These are phyloP conservation scores for Coemansia sp. DNA, from an alignment of 371 early-diverging fungal genomes.

Conservation along the genomic window DNA sequence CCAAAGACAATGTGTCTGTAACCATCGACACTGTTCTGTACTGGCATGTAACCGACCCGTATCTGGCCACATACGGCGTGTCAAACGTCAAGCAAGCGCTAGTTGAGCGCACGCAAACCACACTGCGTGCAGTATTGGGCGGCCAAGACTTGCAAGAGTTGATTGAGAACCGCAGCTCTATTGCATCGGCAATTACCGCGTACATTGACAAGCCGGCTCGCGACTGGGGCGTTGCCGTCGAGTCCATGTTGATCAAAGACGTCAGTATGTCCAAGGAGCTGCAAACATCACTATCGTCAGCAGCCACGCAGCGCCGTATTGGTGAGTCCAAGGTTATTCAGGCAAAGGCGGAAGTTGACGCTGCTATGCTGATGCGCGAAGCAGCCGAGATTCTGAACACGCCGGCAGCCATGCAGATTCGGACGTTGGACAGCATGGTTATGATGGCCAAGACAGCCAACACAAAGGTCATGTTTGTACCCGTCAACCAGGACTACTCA, in stretches of 20 bases:
- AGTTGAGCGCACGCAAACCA: slow-evolving; percentile 75
- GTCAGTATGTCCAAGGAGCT: slow-evolving; percentile 72
- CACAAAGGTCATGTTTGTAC: slow-evolving; percentile 54
- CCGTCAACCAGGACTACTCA: slow-evolving; percentile 49
- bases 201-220: slow-evolving; percentile 75
- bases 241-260: slow-evolving; percentile 86
- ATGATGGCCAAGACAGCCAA: slow-evolving; percentile 61
- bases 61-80: slow-evolving; percentile 73
- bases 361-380: slow-evolving; percentile 91
- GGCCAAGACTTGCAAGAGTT: slow-evolving; percentile 66
- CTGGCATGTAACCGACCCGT: slow-evolving; percentile 83
- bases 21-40: slow-evolving; percentile 83
- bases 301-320: slow-evolving; percentile 86
- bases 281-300: slow-evolving; percentile 80
- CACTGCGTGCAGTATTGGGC: slow-evolving; percentile 70
- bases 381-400: slow-evolving; percentile 73
- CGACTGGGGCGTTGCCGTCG: slow-evolving; percentile 76
- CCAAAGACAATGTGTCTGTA: slow-evolving; percentile 85
- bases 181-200: slow-evolving; percentile 77
- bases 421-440: slow-evolving; percentile 84
- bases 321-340: slow-evolving; percentile 89
- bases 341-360: slow-evolving; percentile 87
- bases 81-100: slow-evolving; percentile 71
- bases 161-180: slow-evolving; percentile 84
- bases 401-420: slow-evolving; percentile 82